Evolutionary conservation across 2,329 filamentous ascomycete species (phyloP).

Genomic region (Graphilbum sp.): DNA sequence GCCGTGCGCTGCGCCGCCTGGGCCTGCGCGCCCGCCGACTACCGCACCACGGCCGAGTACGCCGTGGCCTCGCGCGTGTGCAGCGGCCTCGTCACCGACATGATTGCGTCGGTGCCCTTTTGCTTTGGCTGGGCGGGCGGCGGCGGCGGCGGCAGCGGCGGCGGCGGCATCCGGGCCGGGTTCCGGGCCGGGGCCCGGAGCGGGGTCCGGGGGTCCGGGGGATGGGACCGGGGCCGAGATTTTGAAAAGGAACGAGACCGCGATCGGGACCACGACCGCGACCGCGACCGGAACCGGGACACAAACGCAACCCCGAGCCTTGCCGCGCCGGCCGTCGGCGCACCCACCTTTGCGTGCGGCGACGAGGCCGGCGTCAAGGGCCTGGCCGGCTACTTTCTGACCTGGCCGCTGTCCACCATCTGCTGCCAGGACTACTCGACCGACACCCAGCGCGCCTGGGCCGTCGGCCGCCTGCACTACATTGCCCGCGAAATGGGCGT

Average conservation of each 20-base stretch:
- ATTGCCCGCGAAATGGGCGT: conserved; percentile 41
- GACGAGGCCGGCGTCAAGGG: conserved; percentile 33
- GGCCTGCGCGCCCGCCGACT: conserved; percentile 43
- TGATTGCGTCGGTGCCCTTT: conserved; percentile 45
- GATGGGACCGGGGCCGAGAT: too few species aligned
- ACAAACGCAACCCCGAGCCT: too few species aligned
- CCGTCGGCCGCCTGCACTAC: conserved; percentile 33
- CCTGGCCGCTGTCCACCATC: conserved; percentile 40
- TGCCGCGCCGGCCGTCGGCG: too few species aligned
- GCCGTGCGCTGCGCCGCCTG: conserved; percentile 44
- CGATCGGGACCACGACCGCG: too few species aligned
- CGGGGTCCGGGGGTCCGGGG: too few species aligned
- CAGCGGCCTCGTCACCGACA: conserved; percentile 37
- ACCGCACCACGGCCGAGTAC: conserved; percentile 46
- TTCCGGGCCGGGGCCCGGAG: neutral
- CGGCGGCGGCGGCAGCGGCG: conserved; percentile 11
- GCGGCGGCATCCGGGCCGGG: conserved; percentile 1
- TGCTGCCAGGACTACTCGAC: conserved; percentile 41
- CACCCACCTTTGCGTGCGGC: conserved; percentile 26
- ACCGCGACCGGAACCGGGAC: too few species aligned
- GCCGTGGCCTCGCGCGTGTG: conserved; percentile 34
- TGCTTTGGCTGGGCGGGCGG: conserved; percentile 42
- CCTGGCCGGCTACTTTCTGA: conserved; percentile 40
- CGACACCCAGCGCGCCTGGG: conserved; percentile 40
- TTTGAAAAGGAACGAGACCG: too few species aligned